These are phyloP conservation scores for Tylopilus orsonianus DNA, from an alignment of 1,284 basidiomycete species.

Conservation along the genomic window DNA sequence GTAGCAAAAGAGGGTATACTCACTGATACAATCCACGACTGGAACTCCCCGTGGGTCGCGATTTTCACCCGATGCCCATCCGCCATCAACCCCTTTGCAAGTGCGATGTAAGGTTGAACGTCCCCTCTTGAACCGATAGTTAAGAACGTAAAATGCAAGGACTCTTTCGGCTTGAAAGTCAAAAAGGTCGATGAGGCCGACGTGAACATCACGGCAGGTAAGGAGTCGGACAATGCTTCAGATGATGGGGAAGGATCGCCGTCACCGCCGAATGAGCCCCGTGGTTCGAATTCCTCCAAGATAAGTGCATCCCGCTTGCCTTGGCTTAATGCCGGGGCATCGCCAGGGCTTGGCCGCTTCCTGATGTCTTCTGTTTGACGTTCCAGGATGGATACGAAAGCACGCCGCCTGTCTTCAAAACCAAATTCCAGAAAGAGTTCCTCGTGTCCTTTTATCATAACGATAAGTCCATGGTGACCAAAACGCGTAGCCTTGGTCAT, in stretches of 20 bases:
- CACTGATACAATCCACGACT: conserved; percentile 92
- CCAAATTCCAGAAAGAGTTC: conserved; percentile 96
- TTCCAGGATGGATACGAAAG: conserved; percentile 75
- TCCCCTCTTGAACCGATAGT: conserved; percentile 95
- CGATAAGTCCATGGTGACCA: conserved; percentile 83
- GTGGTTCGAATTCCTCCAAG: conserved; percentile 70
- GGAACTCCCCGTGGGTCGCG: conserved; percentile 93
- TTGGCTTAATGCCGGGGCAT: conserved; percentile 41
- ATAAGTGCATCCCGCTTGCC: conserved; percentile 67
- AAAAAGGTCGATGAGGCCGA: conserved; percentile 91
- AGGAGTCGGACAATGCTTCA: conserved; percentile 61
- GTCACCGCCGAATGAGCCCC: conserved; percentile 40
- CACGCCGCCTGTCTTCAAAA: conserved; percentile 73
- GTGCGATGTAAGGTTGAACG: conserved; percentile 92
- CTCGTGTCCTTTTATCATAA: conserved; percentile 94
- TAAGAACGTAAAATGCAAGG: conserved; percentile 86
- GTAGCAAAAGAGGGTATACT: conserved; percentile 33
- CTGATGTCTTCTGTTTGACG: conserved; percentile 77
- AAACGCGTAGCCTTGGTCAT: conserved; percentile 86
- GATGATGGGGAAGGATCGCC: conserved; percentile 42
- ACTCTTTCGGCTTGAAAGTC: conserved; percentile 87
- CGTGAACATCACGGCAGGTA: conserved; percentile 90
- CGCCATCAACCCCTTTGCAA: conserved; percentile 88
- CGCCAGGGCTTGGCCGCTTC: conserved; percentile 45
- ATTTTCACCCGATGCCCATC: conserved; percentile 87